Evolutionary conservation across 345 rosid species (phyloP).

Genomic region (Combretum micranthum): DNA sequence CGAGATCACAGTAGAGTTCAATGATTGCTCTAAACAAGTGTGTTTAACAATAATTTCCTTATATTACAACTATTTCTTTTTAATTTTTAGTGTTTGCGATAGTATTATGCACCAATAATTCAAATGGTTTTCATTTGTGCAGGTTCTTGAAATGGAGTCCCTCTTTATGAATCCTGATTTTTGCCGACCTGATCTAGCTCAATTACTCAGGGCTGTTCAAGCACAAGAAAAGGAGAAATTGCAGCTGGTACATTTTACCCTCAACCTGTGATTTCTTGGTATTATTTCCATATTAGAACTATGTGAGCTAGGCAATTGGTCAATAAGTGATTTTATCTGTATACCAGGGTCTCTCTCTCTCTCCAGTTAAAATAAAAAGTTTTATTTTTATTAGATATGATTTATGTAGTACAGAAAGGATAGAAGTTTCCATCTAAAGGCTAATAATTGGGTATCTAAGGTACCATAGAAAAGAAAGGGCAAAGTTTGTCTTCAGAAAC

Average conservation of each 20-base stretch:
- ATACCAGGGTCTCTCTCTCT: too few species aligned
- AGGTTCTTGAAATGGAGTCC: slow-evolving; percentile 80
- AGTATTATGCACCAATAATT: not conserved
- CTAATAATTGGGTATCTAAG: too few species aligned
- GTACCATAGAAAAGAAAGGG: too few species aligned
- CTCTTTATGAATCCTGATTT: slow-evolving; percentile 38
- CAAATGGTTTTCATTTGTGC: slow-evolving; percentile 4
- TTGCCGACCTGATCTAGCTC: slow-evolving; percentile 62
- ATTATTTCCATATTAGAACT: too few species aligned
- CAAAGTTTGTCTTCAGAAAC: too few species aligned
- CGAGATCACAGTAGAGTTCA: slow-evolving; percentile 73
- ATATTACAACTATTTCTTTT: not conserved
- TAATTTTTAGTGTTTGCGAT: not conserved
- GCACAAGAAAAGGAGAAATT: slow-evolving; percentile 76
- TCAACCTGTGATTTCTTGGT: not conserved
- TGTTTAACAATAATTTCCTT: not conserved
- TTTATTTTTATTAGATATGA: too few species aligned
- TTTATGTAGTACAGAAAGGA: too few species aligned
- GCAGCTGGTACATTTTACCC: slow-evolving; percentile 43
- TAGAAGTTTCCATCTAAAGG: too few species aligned
- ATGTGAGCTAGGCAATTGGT: too few species aligned
- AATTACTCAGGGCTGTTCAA: slow-evolving; percentile 69
- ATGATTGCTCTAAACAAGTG: slow-evolving; percentile 86
- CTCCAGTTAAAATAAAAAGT: too few species aligned
- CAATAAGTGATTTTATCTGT: too few species aligned